A percentile compares a stretch with the other conserved stretches of the same genome.
These are phyloP conservation scores for Polyporus tsugae DNA, from an alignment of 1,284 basidiomycete species.

Conservation along the genomic window DNA sequence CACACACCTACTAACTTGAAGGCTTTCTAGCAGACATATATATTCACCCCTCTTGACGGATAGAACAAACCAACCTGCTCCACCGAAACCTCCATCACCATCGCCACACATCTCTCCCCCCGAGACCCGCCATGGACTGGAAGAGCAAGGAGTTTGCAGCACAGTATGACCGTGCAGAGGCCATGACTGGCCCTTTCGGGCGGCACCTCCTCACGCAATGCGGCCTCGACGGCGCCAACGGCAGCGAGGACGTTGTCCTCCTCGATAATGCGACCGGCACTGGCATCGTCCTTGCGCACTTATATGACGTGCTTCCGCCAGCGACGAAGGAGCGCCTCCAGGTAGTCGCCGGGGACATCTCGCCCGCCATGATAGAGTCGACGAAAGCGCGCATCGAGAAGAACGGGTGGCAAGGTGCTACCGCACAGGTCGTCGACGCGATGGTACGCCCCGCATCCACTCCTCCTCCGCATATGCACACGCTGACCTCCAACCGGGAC, in stretches of 20 bases:
- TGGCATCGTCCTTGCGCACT: conserved; percentile 14
- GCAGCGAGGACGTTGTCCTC: conserved; percentile 16
- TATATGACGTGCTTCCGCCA: conserved; percentile 14
- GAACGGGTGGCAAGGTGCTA: conserved; percentile 13
- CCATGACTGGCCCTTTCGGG: conserved; percentile 18
- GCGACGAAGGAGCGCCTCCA: conserved; percentile 9
- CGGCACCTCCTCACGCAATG: conserved; percentile 17
- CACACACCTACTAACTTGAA: too few relatives aligned
- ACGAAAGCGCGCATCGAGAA: conserved; percentile 15
- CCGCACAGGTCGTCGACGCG: conserved; percentile 17
- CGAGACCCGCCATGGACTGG: conserved; percentile 8
- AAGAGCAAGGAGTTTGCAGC: conserved; percentile 9
- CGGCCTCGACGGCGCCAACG: conserved; percentile 18
- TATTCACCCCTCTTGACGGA: not conserved
- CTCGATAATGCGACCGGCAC: conserved; percentile 26
- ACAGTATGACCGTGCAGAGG: conserved; percentile 9
- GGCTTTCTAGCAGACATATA: not conserved
- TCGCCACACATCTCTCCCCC: not conserved
- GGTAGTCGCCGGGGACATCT: conserved; percentile 21
- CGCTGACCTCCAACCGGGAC: not conserved
- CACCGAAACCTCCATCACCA: not conserved
- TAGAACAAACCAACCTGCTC: not conserved
- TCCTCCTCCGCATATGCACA: not conserved
- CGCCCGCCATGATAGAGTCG: conserved; percentile 17
- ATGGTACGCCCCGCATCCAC: conserved; percentile 9